phyloP scores from a whole-genome alignment of 2,329 filamentous ascomycete genomes.

The Botrytis tulipae region DNA sequence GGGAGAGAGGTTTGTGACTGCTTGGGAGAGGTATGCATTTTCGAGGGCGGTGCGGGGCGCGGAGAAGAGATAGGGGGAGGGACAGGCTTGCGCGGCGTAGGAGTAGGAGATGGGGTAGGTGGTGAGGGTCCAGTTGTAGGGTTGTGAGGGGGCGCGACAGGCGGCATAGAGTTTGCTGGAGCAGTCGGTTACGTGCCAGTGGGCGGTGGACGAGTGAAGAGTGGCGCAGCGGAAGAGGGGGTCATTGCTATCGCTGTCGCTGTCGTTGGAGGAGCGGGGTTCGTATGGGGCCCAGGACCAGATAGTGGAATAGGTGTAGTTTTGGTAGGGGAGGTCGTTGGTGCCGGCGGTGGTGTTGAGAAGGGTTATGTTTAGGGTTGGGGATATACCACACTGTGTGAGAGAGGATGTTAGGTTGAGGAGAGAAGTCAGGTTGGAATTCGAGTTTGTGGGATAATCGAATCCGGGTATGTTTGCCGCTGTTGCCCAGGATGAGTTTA shows the following conservation, averaged over 20 bases:
- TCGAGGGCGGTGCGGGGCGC: conserved; percentile 62
- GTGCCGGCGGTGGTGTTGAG: conserved; percentile 50
- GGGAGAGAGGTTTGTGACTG: conserved; percentile 21
- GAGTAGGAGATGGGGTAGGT: conserved; percentile 44
- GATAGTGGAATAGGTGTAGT: conserved; percentile 48
- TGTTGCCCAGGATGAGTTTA: conserved; percentile 55
- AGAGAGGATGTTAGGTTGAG: conserved; percentile 41
- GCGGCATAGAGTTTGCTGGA: conserved; percentile 49
- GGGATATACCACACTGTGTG: conserved; percentile 59
- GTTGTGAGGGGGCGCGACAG: conserved; percentile 53
- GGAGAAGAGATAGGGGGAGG: conserved; percentile 49
- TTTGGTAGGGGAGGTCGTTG: conserved; percentile 48
- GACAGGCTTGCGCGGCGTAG: conserved; percentile 48
- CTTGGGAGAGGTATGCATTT: conserved; percentile 53
- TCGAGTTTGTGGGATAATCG: conserved; percentile 32
- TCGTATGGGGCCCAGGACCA: conserved; percentile 61
- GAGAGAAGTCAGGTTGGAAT: conserved; percentile 37
- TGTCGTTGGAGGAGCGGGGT: conserved; percentile 43
- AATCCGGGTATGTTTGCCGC: conserved; percentile 37
- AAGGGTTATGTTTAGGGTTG: conserved; percentile 56
- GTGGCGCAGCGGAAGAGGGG: conserved; percentile 54
- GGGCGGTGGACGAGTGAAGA: conserved; percentile 44
- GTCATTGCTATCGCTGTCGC: conserved; percentile 29
- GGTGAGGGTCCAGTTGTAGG: conserved; percentile 58
- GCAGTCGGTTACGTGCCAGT: conserved; percentile 59